A percentile compares a stretch with the other conserved stretches of the same genome.
phyloP scores from a whole-genome alignment of 495 filamentous ascomycete genomes.

The Neurospora sp. region DNA sequence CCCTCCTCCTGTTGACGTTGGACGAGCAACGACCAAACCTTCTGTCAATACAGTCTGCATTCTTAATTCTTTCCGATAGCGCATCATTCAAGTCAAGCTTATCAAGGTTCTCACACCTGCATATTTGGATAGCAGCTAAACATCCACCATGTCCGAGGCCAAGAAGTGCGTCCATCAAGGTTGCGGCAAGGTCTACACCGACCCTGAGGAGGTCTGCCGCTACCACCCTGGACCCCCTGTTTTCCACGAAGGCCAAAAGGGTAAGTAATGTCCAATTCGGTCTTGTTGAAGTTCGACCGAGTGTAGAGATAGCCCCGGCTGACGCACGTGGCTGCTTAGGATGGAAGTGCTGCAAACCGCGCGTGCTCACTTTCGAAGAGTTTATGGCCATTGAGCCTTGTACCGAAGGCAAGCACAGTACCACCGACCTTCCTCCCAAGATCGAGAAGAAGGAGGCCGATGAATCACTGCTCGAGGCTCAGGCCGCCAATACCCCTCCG shows the following conservation, averaged over 20 bases:
- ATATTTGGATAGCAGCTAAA: not conserved
- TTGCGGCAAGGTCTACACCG: slow-evolving; percentile 80
- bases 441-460: slow-evolving; percentile 42
- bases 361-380: slow-evolving; percentile 97
- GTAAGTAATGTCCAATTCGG: slow-evolving; percentile 38
- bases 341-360: slow-evolving; percentile 99
- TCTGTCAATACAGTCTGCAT: not conserved
- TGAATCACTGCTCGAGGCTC: slow-evolving; percentile 21
- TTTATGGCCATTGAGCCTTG: slow-evolving; percentile 92
- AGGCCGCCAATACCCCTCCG: slow-evolving; percentile 22
- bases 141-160: slow-evolving; percentile 44
- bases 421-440: slow-evolving; percentile 54
- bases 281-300: not conserved
- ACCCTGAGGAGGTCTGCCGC: slow-evolving; percentile 73
- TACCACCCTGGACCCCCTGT: slow-evolving; percentile 91
- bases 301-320: not conserved
- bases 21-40: not conserved
- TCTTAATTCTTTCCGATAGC: not conserved
- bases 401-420: slow-evolving; percentile 88
- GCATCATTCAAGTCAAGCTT: not conserved
- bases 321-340: slow-evolving; percentile 41
- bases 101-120: not conserved
- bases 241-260: slow-evolving; percentile 99
- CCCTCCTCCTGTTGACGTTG: not conserved
- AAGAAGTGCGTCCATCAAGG: slow-evolving; percentile 94